Base-by-base conservation (phyloP, 2,329 filamentous ascomycete genomes). In the Verticillium albo-atrum region DNA sequence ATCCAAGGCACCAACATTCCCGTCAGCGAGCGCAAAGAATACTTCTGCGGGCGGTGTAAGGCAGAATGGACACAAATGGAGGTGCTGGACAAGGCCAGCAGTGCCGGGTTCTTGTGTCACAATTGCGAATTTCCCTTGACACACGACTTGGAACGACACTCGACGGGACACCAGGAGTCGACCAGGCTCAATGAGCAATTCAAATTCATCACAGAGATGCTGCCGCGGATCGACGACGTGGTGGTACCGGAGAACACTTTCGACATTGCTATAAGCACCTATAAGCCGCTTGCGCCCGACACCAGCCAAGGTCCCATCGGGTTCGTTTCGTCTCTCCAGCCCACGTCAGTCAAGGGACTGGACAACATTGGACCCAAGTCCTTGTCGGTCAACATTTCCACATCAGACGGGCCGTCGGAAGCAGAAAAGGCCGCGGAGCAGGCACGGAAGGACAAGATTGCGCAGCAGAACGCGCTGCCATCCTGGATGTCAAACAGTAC, bases 61-160 rank as follows among this genome's bases (percentile, higher is more conserved):
- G 83, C 90, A 1, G 90, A 96, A 71, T 99, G 91, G 84, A 96
- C 93, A 3, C 85, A 89, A 64, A 86, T 98, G 74, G 93, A 98
- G 66, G 93, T 96, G 1, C 77, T 98, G 57, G 92, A 96, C 74
- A 87, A 84, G 61, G 81, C 87, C 47, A 87, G 89, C 56, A 80
- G 82, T 1, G 74, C 79, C 54, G 90, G 92, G 0, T 98, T 98
- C 71, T 76, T 89, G 54, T 99, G 95, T 74, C 89, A 93, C 69
- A 86, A 88, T 56, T 99, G 95, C 75, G 80, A 82, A 23, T 79
- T 78, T 58, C 75, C 84, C 2, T 80, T 96, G 26, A 80, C 84
- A 0, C 85, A 86, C 58, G 86, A 89, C 63, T 82, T 86, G 42
- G 85, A 90, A 61, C 85, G 87, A 37, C 83, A 87, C 59, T 84